phyloP scores from a whole-genome alignment of 768 basidiomycete species.

The Suillus variegatus region DNA sequence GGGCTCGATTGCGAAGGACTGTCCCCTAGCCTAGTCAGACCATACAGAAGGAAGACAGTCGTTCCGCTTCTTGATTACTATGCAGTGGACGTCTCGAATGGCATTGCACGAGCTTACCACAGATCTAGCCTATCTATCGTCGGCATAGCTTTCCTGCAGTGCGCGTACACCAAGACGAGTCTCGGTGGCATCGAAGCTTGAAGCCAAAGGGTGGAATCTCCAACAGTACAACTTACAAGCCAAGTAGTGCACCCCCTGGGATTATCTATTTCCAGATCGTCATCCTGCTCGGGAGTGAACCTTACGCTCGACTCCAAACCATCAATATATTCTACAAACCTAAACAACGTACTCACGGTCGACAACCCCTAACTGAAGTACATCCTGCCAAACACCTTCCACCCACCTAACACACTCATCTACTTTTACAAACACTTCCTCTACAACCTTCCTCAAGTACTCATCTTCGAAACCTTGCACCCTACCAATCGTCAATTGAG shows the following conservation, averaged over 20 bases:
- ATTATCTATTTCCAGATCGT: background rate
- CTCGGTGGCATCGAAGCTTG: too few species aligned
- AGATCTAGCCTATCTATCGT: background rate
- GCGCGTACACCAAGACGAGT: too few species aligned
- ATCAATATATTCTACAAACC: background rate
- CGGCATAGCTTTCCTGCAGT: background rate
- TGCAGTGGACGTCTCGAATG: background rate
- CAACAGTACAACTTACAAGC: too few species aligned
- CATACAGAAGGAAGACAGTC: too few species aligned
- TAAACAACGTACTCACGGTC: background rate
- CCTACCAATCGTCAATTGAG: background rate
- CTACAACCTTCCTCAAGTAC: constrained; percentile 46
- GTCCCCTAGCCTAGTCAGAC: too few species aligned
- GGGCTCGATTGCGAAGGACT: too few species aligned
- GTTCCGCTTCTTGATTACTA: too few species aligned
- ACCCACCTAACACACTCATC: constrained; percentile 52
- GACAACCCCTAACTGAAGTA: constrained; percentile 21
- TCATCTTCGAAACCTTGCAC: constrained; percentile 73
- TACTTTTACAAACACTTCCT: constrained; percentile 44
- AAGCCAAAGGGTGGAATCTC: too few species aligned
- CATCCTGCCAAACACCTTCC: constrained; percentile 54
- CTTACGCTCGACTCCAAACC: background rate
- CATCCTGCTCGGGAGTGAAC: background rate
- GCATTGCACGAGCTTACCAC: background rate
- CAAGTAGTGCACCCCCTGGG: background rate